Conservation (phyloP, 352 stramenopile species). For the Pythium folliculosum region DNA sequence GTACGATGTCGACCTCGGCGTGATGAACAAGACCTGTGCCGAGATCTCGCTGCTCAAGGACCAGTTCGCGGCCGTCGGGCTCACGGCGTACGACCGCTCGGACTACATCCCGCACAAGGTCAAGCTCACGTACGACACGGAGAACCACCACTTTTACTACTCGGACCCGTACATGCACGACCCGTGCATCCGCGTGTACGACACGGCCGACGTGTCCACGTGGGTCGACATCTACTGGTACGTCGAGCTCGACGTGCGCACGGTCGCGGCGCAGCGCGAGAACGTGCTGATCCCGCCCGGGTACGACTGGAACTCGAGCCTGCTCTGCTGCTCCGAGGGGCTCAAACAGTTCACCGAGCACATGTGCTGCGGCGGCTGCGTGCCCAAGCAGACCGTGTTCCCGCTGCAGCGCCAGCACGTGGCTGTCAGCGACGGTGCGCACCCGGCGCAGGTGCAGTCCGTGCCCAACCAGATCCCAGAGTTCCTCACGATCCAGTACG, state of each 20-base stretch:
- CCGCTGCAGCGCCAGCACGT: constrained; percentile 53
- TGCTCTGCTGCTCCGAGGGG: constrained; percentile 75
- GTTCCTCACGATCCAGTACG: constrained; percentile 76
- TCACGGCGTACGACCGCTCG: constrained; percentile 65
- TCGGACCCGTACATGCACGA: constrained; percentile 74
- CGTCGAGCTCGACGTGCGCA: constrained; percentile 49
- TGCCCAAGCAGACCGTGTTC: constrained; percentile 61
- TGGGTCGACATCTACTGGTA: constrained; percentile 89
- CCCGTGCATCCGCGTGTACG: constrained; percentile 77
- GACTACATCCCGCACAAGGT: constrained; percentile 82
- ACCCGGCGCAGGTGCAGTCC: constrained; percentile 51
- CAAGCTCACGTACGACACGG: constrained; percentile 83
- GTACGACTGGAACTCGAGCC: constrained; percentile 65
- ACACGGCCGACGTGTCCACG: constrained; percentile 50
- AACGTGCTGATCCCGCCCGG: constrained; percentile 55
- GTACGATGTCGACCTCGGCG: constrained; percentile 79
- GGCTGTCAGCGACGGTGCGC: constrained; percentile 44
- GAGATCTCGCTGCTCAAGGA: constrained; percentile 70
- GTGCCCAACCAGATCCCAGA: constrained; percentile 56
- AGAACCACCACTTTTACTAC: constrained; percentile 83
- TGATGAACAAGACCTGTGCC: constrained; percentile 72
- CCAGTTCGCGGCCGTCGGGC: constrained; percentile 58
- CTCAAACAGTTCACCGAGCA: constrained; percentile 60
- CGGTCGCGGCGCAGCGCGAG: constrained; percentile 44
- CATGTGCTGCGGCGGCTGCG: constrained; percentile 79